phyloP scores from a whole-genome alignment of 2,329 filamentous ascomycete genomes.

The Fusarium hostae region DNA sequence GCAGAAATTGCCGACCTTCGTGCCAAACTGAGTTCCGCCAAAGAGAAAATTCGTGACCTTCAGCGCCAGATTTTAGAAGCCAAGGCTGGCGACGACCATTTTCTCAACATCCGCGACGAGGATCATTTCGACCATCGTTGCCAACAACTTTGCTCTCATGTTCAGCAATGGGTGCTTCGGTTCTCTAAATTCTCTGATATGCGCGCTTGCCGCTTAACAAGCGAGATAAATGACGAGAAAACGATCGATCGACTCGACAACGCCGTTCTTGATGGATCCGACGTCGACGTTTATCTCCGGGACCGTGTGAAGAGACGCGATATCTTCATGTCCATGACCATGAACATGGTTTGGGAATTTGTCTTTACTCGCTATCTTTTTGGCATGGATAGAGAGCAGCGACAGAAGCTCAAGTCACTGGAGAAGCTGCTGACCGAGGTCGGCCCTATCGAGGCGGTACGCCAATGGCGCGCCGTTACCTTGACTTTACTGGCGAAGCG shows the following conservation, averaged over 20 bases:
- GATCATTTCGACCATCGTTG: constrained; percentile 96
- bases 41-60: constrained; percentile 66
- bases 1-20: constrained; percentile 82
- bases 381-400: constrained; percentile 97
- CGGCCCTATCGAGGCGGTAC: constrained; percentile 87
- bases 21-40: constrained; percentile 79
- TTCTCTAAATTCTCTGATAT: constrained; percentile 99
- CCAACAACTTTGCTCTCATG: constrained; percentile 93
- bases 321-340: constrained; percentile 98
- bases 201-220: constrained; percentile 83
- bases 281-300: constrained; percentile 87
- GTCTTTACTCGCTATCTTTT: constrained; percentile 98
- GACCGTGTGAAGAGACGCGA: constrained; percentile 91
- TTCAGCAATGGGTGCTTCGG: constrained; percentile 96
- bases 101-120: constrained; percentile 84
- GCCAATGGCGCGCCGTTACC: constrained; percentile 96
- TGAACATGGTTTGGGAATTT: constrained; percentile 99
- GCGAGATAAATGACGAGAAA: constrained; percentile 89
- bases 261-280: constrained; percentile 90
- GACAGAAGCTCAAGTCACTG: constrained; percentile 94
- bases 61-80: constrained; percentile 65
- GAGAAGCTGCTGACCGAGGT: constrained; percentile 93
- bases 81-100: constrained; percentile 73
- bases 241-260: constrained; percentile 95
- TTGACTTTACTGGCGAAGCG: constrained; percentile 87